A percentile compares a stretch with the other conserved stretches of the same genome.
Evolutionary conservation across 176 grass and related monocot genomes (phyloP).

Genomic region (Aegilops umbellulata): DNA sequence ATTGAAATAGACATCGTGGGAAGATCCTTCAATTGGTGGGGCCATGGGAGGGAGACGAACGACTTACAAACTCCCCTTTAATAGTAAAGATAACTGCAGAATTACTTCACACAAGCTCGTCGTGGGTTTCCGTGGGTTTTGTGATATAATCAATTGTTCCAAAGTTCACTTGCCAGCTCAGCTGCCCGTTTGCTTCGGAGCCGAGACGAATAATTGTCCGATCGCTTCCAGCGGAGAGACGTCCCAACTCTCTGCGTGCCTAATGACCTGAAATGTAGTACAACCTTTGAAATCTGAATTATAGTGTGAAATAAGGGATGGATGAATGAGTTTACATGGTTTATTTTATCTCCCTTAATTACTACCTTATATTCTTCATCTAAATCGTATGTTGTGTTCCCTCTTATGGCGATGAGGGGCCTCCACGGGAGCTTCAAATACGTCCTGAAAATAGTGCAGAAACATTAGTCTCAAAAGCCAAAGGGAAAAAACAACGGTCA

Average conservation of each 20-base stretch:
- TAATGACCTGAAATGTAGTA: slow-evolving; percentile 43
- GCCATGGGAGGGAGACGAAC: no score
- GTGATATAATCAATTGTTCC: neutral
- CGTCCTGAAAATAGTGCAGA: slow-evolving; percentile 38
- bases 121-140: neutral
- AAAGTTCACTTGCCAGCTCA: neutral
- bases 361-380: slow-evolving; percentile 53
- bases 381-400: slow-evolving; percentile 80
- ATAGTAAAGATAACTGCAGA: neutral
- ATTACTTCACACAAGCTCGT: neutral
- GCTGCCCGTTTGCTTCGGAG: neutral
- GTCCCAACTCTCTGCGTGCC: slow-evolving; percentile 85
- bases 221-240: slow-evolving; percentile 75
- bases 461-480: neutral
- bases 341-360: neutral
- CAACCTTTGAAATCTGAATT: neutral
- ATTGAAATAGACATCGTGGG: no score
- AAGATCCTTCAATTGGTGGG: no score
- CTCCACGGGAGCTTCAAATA: slow-evolving; percentile 89
- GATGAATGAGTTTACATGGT: neutral
- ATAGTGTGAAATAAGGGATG: neutral
- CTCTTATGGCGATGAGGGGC: slow-evolving; percentile 72
- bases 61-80: no score
- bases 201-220: slow-evolving; percentile 54
- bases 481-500: no score